A percentile compares a stretch with the other conserved stretches of the same genome.
These are phyloP conservation scores for Orbilia brochopaga DNA, from an alignment of 2,329 filamentous ascomycete genomes.

Conservation along the genomic window DNA sequence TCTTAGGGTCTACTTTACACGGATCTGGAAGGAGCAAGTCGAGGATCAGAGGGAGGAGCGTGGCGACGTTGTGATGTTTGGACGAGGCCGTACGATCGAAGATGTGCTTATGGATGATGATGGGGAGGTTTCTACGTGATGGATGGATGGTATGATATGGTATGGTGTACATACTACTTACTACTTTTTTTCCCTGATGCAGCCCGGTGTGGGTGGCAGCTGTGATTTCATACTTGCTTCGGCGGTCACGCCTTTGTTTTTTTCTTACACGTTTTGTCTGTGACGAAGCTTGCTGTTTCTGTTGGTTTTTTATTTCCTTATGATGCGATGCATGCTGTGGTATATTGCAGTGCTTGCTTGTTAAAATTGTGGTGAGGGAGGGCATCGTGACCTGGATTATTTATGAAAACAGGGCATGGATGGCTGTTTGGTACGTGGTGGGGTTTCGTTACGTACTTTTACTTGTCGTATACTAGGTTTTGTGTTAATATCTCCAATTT, in stretches of 20 bases:
- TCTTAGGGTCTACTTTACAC: conserved; percentile 80
- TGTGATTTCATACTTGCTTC: not conserved
- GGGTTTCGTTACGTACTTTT: no score
- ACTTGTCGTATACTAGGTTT: no score
- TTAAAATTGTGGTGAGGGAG: no score
- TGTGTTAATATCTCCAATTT: no score
- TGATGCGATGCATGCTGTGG: no score
- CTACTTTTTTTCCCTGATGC: no score
- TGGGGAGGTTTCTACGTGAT: conserved; percentile 54
- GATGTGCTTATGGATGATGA: conserved; percentile 54
- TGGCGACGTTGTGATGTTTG: conserved; percentile 58
- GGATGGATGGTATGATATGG: not conserved
- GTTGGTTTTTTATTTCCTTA: not conserved
- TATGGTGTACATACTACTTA: not conserved
- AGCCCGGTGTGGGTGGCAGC: not conserved
- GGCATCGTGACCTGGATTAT: conserved; percentile 4
- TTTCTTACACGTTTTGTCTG: not conserved
- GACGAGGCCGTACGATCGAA: conserved; percentile 56
- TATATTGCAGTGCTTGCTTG: no score
- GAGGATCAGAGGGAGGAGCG: conserved; percentile 59
- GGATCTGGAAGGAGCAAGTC: conserved; percentile 79
- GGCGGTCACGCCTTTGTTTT: not conserved
- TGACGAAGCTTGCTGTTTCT: not conserved
- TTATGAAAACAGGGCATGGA: conserved; percentile 6
- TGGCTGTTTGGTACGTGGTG: no score